These are phyloP conservation scores for Spergularia bocconei DNA, from an alignment of 148 eudicot genomes.

Conservation along the genomic window DNA sequence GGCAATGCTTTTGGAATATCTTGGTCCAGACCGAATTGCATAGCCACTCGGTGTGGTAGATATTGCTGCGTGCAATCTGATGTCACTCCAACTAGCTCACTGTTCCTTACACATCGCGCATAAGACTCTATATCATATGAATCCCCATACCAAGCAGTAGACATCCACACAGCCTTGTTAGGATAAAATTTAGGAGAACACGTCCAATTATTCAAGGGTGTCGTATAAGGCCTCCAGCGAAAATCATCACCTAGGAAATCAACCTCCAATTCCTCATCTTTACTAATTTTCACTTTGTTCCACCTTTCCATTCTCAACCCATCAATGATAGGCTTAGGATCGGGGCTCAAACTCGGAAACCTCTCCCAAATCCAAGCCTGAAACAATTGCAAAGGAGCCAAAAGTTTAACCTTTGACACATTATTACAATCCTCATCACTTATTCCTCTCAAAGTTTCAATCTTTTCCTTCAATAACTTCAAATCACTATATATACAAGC, in stretches of 20 bases:
- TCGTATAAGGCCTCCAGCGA: conserved; percentile 48
- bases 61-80: conserved; percentile 32
- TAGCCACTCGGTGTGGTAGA: conserved; percentile 54
- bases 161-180: conserved; percentile 23
- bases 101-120: conserved; percentile 36
- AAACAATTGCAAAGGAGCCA: conserved; percentile 37
- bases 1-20: conserved; percentile 36
- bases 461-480: conserved; percentile 30
- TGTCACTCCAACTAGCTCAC: conserved; percentile 40
- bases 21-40: conserved; percentile 59
- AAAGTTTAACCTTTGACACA: conserved; percentile 14
- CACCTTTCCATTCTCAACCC: conserved; percentile 39
- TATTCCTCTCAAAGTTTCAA: conserved; percentile 1
- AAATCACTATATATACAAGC: conserved; percentile 46
- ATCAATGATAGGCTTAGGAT: background rate
- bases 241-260: conserved; percentile 28
- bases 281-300: conserved; percentile 24
- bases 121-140: conserved; percentile 29
- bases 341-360: conserved; percentile 37
- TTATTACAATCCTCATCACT: background rate
- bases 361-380: conserved; percentile 65
- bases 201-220: conserved; percentile 10
- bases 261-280: conserved; percentile 6
- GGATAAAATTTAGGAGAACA: conserved; percentile 14
- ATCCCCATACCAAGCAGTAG: background rate